Conservation (phyloP, 768 basidiomycete genomes). For the Pleurotus tuoliensis region DNA sequence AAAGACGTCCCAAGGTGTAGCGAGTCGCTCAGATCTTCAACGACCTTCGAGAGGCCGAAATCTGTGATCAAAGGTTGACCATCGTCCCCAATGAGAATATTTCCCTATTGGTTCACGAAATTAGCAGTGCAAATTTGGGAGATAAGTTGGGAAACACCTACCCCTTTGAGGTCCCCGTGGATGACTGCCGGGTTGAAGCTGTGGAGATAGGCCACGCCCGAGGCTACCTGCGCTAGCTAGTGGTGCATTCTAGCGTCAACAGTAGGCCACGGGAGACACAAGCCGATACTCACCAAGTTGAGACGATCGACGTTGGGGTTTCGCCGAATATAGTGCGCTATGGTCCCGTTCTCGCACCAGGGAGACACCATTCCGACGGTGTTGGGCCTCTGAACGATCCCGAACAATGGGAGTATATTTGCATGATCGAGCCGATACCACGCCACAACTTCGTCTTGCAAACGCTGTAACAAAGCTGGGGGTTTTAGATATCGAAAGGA, state of each 20-base stretch:
- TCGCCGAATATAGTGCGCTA: conserved; percentile 44
- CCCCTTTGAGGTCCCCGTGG: conserved; percentile 63
- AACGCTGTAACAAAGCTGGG: conserved; percentile 31
- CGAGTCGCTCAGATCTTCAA: conserved; percentile 44
- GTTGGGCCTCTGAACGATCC: conserved; percentile 45
- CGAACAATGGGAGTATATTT: conserved; percentile 53
- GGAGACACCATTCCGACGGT: conserved; percentile 63
- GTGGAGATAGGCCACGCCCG: conserved; percentile 56
- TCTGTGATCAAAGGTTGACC: conserved; percentile 56
- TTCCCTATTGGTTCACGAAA: conserved; percentile 33
- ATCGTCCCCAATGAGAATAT: conserved; percentile 51
- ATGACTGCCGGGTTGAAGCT: conserved; percentile 49
- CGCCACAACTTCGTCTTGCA: conserved; percentile 52
- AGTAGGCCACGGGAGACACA: conserved; percentile 10
- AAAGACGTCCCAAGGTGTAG: conserved; percentile 35
- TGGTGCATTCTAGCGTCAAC: background rate
- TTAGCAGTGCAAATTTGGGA: background rate
- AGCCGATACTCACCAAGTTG: conserved; percentile 33
- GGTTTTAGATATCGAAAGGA: background rate
- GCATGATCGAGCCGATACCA: conserved; percentile 57
- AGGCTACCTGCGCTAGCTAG: conserved; percentile 52
- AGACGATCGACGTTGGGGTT: conserved; percentile 40
- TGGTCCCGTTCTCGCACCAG: conserved; percentile 59
- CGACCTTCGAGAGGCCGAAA: conserved; percentile 57
- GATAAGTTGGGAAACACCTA: conserved; percentile 21